Evolutionary conservation across 345 rosid species (phyloP), one percentile per base, ranked within the genome.

Genomic region (Punica granatum): DNA sequence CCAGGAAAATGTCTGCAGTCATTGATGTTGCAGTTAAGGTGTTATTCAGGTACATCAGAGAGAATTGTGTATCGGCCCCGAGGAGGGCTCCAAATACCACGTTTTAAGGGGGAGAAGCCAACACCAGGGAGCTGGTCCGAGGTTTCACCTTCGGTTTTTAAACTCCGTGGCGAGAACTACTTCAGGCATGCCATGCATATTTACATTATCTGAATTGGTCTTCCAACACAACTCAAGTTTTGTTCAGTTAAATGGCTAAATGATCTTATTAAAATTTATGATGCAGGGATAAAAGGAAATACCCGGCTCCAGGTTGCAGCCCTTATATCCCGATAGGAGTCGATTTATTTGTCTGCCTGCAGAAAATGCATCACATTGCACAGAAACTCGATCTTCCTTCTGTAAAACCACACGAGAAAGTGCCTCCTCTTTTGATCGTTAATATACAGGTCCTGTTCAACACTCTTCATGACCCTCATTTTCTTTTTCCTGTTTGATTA

Each of bases 331-430:
- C 95, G 46, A 84, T 86, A 58, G 97, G 95, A 16, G 77, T 84
- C 28, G 97, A 90, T 77, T 75, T 90, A 35, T 84, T 82, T 67
- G 73, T 74, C 11, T 90, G 87, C 80, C 78, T 86, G 16, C 70
- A 76, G 65, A 90, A 90, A 81, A 83, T 85, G 28, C 72, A 70
- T 74, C 95, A 88, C 75, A 90, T 88, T 77, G 92, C 95, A 70
- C 92, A 84, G 53, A 85, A 88, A 67, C 82, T 90, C 44, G 95
- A 88, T 70, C 91, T 85, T 46, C 92, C 92, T 68, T 64, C 65
- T 21, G 66, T 81, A 33, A 82, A 80, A 64, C 36, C 82, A 0
- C 73, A 77, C 30, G 81, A 74, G 1, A 76, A 84, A 53, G 62
- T 84, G 18, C 95, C 95, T 0, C 64, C 76, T 37, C 82, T 88